Base-by-base conservation (phyloP, 2,329 filamentous ascomycete species). In the Beauveria sp. region DNA sequence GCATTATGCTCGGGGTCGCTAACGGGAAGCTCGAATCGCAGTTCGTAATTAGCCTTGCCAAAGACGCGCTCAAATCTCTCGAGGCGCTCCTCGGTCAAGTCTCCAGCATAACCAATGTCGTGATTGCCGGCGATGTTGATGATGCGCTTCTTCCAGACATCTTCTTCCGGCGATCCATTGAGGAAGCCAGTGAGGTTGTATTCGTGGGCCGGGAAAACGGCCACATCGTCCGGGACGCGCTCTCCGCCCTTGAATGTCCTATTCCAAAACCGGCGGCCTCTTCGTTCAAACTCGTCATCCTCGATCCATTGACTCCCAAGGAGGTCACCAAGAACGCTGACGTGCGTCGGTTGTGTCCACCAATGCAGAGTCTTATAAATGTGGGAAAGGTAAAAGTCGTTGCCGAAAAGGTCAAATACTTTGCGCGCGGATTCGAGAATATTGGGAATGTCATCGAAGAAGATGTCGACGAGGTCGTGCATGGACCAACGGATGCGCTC, bases 71-170 rank as follows among this genome's bases (percentile, higher is more conserved):
- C 92, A 71, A 98, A 99, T 1, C 95, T 84, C 30, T 84, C 79
- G 60, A 97, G 79, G 3, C 92, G 85, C 64, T 85, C 80, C n/a
- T 81, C 76, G 46, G 88, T 91, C 64, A 98, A 81, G 73, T 99
- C 95, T 3, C 95, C 95, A 0, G 93, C 91, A 72, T 99, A 99
- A 40, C 95, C 95, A 69, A 99, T 87, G 73, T 99, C 95, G 71
- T 99, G 95, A 70, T 99, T 99, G 1, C 95, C 95, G 0, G 87
- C 92, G 28, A 98, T 85, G 67, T 96, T 96, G 71, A 99, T 91
- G 65, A 97, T 81, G 60, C 89, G 84, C 46, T 79, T 81, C n/a
- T 80, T 75, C 95, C 95, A 98, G 2, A 74, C 73, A 6, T 78
- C 74, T 7, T 77, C 76, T 54, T 78, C 72, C 8, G 77, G 70